Evolutionary conservation across 305 asterid genomes (phyloP), one percentile per base, ranked within the genome.

Genomic region (Withania somnifera): DNA sequence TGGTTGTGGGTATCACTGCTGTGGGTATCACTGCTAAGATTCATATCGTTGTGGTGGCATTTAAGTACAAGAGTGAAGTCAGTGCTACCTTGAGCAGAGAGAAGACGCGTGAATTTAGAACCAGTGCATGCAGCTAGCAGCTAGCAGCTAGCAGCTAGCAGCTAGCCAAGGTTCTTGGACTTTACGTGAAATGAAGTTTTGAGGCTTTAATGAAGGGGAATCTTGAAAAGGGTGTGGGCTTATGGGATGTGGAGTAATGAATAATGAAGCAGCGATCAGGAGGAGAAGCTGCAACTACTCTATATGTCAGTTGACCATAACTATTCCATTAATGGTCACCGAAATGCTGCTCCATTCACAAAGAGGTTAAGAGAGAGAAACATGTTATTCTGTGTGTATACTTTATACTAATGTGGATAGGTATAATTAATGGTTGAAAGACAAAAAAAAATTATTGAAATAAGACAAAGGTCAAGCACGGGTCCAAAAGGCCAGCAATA

Each of bases 301-400:
- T 86, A 24, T 60, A 60, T 71, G 61, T 42, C 9, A 50, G 77
- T 80, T 80, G 84, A 84, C 81, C 14, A 67, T 11, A 45, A 50
- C 85, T 83, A 79, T 66, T 81, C 82, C 85, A 87, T 88, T 89
- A 85, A 91, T 89, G 87, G 79, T 83, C 93, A 86, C 94, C 95
- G 93, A 80, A 83, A 30, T 63, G 26, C 85, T 84, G 47, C 87
- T 69, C 95, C 97, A 91, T 84, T 91, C 11, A 85, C 85, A 84
- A 64, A 45, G 13, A 68, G 89, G 45, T 84, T 64, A 83, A 84
- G 85, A 84, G 58, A 81, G 56, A 64, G 77, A 36, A 36, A 4
- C 40, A 36, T 38, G 4, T 13, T 60, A 15, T 8, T 63, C 32
- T 51, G 22, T 78, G 78, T 47, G 45, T n/a, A n/a, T n/a, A n/a